Base-by-base conservation (phyloP, 768 basidiomycete genomes). In the Mycena haematopus region DNA sequence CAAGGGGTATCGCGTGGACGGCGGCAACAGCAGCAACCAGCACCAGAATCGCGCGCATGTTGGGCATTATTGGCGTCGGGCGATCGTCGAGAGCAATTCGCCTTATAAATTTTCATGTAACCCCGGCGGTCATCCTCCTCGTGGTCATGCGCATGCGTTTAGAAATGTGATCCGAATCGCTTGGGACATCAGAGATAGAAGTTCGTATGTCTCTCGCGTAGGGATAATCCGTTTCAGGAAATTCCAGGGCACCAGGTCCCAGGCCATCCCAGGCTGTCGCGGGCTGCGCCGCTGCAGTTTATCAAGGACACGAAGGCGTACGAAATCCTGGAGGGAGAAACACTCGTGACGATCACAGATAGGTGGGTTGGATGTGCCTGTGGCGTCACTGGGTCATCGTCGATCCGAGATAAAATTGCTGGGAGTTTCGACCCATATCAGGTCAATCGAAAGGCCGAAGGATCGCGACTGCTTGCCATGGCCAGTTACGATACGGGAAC, bases 41-140 rank as follows among this genome's bases (percentile, higher is more conserved):
- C 29, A 56, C 49, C 27, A 62, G 54, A 17, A 62, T 52, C 42
- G 55, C 44, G 33, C 44, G 54, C 60, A 62, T 62, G 42, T 33
- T 33, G 46, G 10, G 22, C 19, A 38, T 38, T 25, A 56, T 49
- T 47, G 45, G 46, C 56, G 56, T 56, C 27, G 29, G 14, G 29
- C 33, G 11, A 46, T 40, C 22, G 44, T 35, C 44, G 31, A 35
- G 31, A 47, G 29, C 29, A 25, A 31, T 17, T 27, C 17, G 31
- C 31, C 33, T 47, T 56, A 21, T 56, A 35, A 31, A 19, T 46
- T 46, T 47, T 56, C 45, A 15, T 22, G 27, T 56, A 46, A 56
- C 45, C 45, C 44, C 56, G 50, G 6, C 11, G 10, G 50, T 52
- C 9, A 56, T 56, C 33, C 22, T 22, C 50, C 46, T 36, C 56